A percentile compares a stretch with the other conserved stretches of the same genome.
Conservation (phyloP, 2,329 filamentous ascomycete species). For the Taxawa tesnikishii region DNA sequence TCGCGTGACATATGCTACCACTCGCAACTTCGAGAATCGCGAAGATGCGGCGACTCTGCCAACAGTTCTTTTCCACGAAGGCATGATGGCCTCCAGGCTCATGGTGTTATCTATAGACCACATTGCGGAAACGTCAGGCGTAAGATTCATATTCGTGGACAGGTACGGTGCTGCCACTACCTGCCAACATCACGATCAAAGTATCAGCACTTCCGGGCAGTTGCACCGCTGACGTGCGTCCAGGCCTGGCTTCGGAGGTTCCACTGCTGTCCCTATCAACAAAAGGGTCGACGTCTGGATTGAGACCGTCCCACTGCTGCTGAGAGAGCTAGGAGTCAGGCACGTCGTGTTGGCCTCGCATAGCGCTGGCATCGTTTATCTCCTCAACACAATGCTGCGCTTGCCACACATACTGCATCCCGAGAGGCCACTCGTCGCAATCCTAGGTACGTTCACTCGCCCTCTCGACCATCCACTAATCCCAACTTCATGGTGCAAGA, state of each 20-base stretch:
- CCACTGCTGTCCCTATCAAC: conserved; percentile 24
- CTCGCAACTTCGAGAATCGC: conserved; percentile 21
- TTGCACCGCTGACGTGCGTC: neutral
- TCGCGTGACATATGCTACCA: conserved; percentile 18
- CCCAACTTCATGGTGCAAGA: conserved; percentile 3
- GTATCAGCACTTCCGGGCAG: no score
- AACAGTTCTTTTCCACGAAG: conserved; percentile 24
- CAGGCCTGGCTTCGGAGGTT: conserved; percentile 33
- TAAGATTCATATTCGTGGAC: conserved; percentile 26
- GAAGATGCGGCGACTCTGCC: conserved; percentile 10
- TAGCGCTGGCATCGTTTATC: conserved; percentile 29
- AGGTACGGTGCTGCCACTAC: conserved; percentile 23
- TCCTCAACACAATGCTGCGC: conserved; percentile 27
- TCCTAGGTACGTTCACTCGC: conserved; percentile 12
- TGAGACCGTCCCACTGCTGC: conserved; percentile 27
- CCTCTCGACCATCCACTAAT: no score
- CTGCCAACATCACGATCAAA: no score
- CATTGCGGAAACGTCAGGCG: conserved; percentile 17
- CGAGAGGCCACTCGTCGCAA: conserved; percentile 16
- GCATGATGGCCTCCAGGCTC: conserved; percentile 27
- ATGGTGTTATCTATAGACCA: conserved; percentile 16
- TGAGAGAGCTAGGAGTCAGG: conserved; percentile 22
- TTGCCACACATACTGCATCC: conserved; percentile 21
- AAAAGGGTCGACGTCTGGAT: conserved; percentile 26
- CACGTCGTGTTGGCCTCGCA: conserved; percentile 29